phyloP scores from a whole-genome alignment of 768 basidiomycete genomes.

The Suillus lakei region DNA sequence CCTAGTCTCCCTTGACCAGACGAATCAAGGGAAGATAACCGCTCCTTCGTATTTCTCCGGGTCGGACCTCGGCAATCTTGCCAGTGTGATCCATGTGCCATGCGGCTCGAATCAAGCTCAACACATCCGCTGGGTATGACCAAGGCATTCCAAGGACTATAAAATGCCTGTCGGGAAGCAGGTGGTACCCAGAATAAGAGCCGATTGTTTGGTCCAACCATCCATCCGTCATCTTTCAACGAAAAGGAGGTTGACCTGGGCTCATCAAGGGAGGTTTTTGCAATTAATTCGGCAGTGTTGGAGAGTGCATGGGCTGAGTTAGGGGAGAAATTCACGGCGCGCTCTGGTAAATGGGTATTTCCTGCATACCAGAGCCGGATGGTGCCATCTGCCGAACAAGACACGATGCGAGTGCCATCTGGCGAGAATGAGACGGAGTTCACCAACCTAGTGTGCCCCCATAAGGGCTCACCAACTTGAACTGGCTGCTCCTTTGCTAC shows the following conservation, averaged over 20 bases:
- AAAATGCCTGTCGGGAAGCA: neutral
- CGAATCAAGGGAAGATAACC: neutral
- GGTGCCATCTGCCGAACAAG: neutral
- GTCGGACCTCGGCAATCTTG: neutral
- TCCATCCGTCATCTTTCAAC: neutral
- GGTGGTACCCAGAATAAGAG: conserved; percentile 1
- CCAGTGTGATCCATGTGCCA: conserved; percentile 7
- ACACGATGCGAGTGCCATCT: neutral
- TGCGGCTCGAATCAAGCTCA: conserved; percentile 7
- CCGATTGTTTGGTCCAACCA: neutral
- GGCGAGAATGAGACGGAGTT: conserved; percentile 3
- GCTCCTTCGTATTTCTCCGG: neutral
- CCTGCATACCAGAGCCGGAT: conserved; percentile 3
- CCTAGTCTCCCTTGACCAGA: neutral
- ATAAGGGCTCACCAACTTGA: conserved; percentile 1
- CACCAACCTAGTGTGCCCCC: neutral
- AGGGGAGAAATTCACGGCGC: neutral
- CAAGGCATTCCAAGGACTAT: neutral
- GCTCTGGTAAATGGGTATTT: neutral
- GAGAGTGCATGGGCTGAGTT: neutral
- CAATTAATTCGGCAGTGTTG: neutral
- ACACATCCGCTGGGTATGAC: conserved; percentile 3
- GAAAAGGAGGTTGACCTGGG: neutral
- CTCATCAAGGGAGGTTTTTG: neutral
- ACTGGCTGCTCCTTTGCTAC: neutral